Base-by-base conservation (phyloP, 2,329 filamentous ascomycete species). In the Alternaria burnsii region DNA sequence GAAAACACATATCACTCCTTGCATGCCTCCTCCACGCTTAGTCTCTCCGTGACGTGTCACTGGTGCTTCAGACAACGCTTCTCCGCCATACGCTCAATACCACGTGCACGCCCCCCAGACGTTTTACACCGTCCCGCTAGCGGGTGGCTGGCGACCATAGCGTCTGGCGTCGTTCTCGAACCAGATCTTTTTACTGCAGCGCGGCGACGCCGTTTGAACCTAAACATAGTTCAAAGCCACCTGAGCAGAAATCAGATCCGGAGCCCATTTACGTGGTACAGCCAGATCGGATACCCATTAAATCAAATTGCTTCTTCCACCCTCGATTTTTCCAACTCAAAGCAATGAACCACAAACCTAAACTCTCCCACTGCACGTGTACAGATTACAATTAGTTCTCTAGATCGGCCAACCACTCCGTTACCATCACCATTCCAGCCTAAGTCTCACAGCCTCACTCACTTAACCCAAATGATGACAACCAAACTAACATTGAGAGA, bases 131-230 rank as follows among this genome's bases (percentile, higher is more conserved):
- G 22, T 48, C 30, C 18, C 38, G 18, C 38, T 48, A 48, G 46
- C 30, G 30, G 46, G 20, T 24, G 18, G 46, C 46, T 48, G 20
- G 34, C 14, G 3, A 24, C 30, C 34, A 22, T 41, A 11, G 38
- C 38, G 18, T 41, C 38, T 34, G 46, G 46, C 46, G 30, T 48
- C 24, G 30, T 36, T 48, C 46, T 48, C 46, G 30, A 48, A 48
- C 46, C 46, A 48, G 38, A 41, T 41, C 18, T 22, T 22, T 41
- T 41, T 22, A 41, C 38, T 20, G 18, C 38, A 48, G 11, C 30
- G 30, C 46, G 46, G 46, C 30, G 46, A 48, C 30, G 46, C 46
- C 30, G 46, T 36, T 48, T 48, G 46, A 16, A 22, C 46, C 46
- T 11, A 48, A 48, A 48, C 28, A 48, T 48, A 36, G 30, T 30